Percentiles rank a stretch among this genome's conserved stretches.
Evolutionary conservation across 1,139 yeast genomes (phyloP).

Genomic region (Nakaseomyces kungkrabaensis): DNA sequence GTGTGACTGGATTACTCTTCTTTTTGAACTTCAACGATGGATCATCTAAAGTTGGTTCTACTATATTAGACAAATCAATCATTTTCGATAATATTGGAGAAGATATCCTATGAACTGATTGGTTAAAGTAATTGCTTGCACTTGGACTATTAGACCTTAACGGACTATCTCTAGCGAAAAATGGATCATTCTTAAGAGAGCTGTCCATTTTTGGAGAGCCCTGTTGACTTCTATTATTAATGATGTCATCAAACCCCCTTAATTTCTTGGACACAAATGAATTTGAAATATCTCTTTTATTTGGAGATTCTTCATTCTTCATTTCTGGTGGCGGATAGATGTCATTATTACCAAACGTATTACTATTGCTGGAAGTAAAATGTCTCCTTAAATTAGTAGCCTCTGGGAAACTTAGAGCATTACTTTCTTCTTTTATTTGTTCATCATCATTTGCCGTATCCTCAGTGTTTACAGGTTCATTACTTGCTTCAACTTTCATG

Average conservation of each 20-base stretch:
- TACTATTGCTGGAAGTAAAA: background rate
- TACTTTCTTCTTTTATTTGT: background rate
- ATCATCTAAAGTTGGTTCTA: constrained; percentile 29
- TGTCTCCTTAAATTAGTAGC: background rate
- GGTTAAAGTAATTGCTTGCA: constrained; percentile 8
- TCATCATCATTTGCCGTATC: constrained; percentile 4
- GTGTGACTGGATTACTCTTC: constrained; percentile 6
- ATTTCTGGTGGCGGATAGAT: background rate
- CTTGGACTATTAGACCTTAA: constrained; percentile 26
- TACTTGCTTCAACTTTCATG: background rate
- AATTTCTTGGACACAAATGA: background rate
- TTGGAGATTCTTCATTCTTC: background rate
- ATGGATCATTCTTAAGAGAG: constrained; percentile 4
- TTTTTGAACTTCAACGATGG: constrained; percentile 24
- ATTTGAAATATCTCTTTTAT: background rate
- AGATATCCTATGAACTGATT: constrained; percentile 17
- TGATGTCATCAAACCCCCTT: background rate
- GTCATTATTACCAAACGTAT: background rate
- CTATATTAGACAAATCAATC: constrained; percentile 30
- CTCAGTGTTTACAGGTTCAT: background rate
- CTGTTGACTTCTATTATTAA: background rate
- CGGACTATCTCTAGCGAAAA: constrained; percentile 11
- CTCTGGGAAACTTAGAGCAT: constrained; percentile 5
- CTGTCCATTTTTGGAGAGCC: constrained; percentile 5
- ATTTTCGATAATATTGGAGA: constrained; percentile 28